phyloP scores from a whole-genome alignment of 2,329 filamentous ascomycete species.

The Fulvia fulva region DNA sequence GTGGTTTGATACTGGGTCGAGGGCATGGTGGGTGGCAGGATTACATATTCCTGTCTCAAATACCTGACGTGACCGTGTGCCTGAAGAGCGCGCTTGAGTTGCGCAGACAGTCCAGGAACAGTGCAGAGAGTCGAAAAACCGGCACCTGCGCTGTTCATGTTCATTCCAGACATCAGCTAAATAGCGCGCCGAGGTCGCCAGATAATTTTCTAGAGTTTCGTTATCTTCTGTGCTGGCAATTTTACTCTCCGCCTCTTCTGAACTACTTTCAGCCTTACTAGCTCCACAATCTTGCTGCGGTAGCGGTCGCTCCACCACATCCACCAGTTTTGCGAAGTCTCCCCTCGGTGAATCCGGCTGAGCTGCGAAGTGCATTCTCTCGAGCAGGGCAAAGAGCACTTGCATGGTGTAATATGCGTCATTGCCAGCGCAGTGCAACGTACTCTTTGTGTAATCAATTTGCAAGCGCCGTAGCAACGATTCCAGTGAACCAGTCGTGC shows the following conservation, averaged over 20 bases:
- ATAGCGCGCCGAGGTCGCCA: not conserved
- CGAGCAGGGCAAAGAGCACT: not conserved
- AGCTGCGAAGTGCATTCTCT: not conserved
- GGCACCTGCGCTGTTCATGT: too few species aligned
- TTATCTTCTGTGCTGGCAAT: not conserved
- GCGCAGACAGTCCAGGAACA: too few species aligned
- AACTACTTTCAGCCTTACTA: not conserved
- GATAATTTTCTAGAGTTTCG: not conserved
- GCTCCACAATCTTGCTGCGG: not conserved
- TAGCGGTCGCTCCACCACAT: not conserved
- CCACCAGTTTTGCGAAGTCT: not conserved
- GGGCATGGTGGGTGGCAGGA: too few species aligned
- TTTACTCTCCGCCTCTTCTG: not conserved
- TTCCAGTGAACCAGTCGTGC: not conserved
- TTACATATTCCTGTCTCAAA: too few species aligned
- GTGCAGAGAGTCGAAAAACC: too few species aligned
- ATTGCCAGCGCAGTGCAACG: slow-evolving; percentile 1
- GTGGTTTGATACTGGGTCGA: too few species aligned
- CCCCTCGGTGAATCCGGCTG: not conserved
- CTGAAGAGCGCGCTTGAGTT: too few species aligned
- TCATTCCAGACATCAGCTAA: too few species aligned
- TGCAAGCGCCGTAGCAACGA: not conserved
- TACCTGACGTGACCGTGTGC: too few species aligned
- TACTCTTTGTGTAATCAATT: not conserved
- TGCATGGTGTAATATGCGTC: slow-evolving; percentile 4